Evolutionary conservation across 768 basidiomycete genomes (phyloP).

Genomic region (Butyriboletus loyo): DNA sequence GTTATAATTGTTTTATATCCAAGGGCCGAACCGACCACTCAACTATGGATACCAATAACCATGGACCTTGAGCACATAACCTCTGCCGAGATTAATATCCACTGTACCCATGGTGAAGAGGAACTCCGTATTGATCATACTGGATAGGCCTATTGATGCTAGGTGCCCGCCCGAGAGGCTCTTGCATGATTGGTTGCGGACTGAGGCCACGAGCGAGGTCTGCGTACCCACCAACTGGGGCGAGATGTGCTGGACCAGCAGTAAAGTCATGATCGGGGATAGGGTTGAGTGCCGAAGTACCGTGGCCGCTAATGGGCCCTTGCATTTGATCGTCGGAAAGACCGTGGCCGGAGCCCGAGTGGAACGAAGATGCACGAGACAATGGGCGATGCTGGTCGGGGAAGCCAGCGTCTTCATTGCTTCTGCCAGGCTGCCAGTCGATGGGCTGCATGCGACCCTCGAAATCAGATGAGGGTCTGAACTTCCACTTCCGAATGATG

Average conservation of each 20-base stretch:
- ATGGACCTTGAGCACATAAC: background rate
- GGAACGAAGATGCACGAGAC: constrained; percentile 70
- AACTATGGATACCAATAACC: background rate
- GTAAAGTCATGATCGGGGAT: constrained; percentile 79
- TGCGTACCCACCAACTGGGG: constrained; percentile 77
- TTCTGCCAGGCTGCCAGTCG: constrained; percentile 73
- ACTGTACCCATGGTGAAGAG: constrained; percentile 50
- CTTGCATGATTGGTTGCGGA: constrained; percentile 55
- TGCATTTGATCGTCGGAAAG: constrained; percentile 34
- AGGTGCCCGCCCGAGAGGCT: constrained; percentile 35
- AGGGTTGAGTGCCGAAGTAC: constrained; percentile 35
- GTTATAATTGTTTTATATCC: constrained; percentile 4
- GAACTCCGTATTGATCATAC: constrained; percentile 55
- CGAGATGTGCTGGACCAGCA: constrained; percentile 51
- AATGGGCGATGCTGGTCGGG: constrained; percentile 47
- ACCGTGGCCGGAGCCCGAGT: constrained; percentile 43
- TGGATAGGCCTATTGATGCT: constrained; percentile 45
- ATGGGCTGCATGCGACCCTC: constrained; percentile 85
- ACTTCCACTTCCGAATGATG: constrained; percentile 89
- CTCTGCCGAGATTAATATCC: constrained; percentile 17
- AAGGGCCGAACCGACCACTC: background rate
- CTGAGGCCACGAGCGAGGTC: constrained; percentile 76
- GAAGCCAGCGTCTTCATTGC: constrained; percentile 42
- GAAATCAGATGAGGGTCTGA: constrained; percentile 75
- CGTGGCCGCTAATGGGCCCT: constrained; percentile 33